A percentile compares a stretch with the other conserved stretches of the same genome.
These are phyloP conservation scores for Agrocybe praecox DNA, from an alignment of 768 basidiomycete species.

Conservation along the genomic window DNA sequence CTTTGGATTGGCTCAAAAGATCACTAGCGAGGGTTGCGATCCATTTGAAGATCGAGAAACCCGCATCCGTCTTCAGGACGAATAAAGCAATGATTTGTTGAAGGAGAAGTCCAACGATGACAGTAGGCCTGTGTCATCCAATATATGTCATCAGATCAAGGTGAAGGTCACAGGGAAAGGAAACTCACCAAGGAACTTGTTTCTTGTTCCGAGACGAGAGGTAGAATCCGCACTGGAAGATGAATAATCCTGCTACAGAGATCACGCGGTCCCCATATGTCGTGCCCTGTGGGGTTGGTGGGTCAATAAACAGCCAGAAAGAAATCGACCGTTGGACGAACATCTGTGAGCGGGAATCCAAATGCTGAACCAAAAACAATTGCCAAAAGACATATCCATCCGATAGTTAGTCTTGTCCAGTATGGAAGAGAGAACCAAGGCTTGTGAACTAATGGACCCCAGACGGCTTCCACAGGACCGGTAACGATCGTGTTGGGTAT, in stretches of 20 bases:
- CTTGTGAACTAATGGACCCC: conserved; percentile 62
- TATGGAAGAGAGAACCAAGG: conserved; percentile 65
- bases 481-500: conserved; percentile 74
- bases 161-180: background rate
- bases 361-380: conserved; percentile 87
- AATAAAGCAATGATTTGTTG: conserved; percentile 89
- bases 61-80: conserved; percentile 82
- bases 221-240: conserved; percentile 82
- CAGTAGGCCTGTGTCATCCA: conserved; percentile 60
- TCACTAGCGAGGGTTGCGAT: conserved; percentile 80
- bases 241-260: conserved; percentile 73
- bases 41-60: conserved; percentile 85
- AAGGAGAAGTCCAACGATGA: conserved; percentile 83
- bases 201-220: conserved; percentile 60
- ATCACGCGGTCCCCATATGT: conserved; percentile 81
- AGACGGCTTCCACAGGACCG: conserved; percentile 70
- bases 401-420: conserved; percentile 54
- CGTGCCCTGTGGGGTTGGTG: conserved; percentile 35
- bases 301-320: conserved; percentile 8
- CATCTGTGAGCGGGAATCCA: conserved; percentile 65
- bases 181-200: conserved; percentile 68
- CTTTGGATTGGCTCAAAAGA: conserved; percentile 67
- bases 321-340: conserved; percentile 34
- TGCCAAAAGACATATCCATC: conserved; percentile 75
- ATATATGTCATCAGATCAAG: background rate